phyloP scores from a whole-genome alignment of 1,139 yeast genomes.

The Candida glucosophila region DNA sequence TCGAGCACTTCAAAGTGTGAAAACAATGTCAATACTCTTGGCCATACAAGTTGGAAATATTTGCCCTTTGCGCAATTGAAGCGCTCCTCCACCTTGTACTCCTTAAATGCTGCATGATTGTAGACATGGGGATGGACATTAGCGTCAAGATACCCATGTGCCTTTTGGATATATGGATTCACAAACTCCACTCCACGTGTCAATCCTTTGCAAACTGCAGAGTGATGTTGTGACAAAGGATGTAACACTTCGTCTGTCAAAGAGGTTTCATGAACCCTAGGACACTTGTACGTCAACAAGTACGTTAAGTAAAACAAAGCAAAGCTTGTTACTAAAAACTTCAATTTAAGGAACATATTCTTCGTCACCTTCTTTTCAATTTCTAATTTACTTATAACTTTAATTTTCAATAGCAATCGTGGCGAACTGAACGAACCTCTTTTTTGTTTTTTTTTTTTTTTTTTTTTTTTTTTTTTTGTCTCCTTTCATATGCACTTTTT shows the following conservation, averaged over 20 bases:
- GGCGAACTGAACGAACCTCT: too few species aligned
- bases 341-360: too few species aligned
- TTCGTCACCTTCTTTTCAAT: too few species aligned
- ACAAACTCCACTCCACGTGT: slow-evolving; percentile 19
- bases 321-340: slow-evolving; percentile 19
- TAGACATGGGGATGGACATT: slow-evolving; percentile 20
- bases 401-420: too few species aligned
- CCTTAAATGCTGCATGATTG: slow-evolving; percentile 17
- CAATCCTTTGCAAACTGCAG: slow-evolving; percentile 27
- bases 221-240: slow-evolving; percentile 31
- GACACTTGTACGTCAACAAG: slow-evolving; percentile 35
- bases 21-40: slow-evolving; percentile 21
- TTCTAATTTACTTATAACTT: too few species aligned
- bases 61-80: slow-evolving; percentile 3
- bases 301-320: slow-evolving; percentile 28
- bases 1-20: slow-evolving; percentile 25
- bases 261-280: slow-evolving; percentile 22
- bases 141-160: slow-evolving; percentile 22
- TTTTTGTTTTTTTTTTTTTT: too few species aligned
- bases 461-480: too few species aligned
- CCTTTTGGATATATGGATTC: slow-evolving; percentile 24
- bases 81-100: slow-evolving; percentile 18
- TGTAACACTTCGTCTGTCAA: slow-evolving; percentile 26
- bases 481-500: too few species aligned
- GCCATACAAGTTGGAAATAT: slow-evolving; percentile 17